Conservation (phyloP, 148 eudicot genomes). For the Silene conica region DNA sequence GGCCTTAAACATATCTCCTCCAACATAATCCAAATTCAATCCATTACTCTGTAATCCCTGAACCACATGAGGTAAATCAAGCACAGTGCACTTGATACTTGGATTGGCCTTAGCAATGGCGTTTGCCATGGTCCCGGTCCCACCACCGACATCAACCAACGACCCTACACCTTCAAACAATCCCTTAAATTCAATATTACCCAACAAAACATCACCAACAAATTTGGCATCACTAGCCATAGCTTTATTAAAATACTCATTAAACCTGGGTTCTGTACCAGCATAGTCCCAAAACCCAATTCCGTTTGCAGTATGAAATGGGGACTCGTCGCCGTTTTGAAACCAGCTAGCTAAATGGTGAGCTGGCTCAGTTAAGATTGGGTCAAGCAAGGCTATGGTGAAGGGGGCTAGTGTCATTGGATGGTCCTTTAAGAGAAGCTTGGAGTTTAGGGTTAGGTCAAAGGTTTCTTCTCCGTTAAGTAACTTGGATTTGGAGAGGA, state of each 20-base stretch:
- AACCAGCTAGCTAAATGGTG: slow-evolving; percentile 26
- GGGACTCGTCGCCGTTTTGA: slow-evolving; percentile 4
- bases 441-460: slow-evolving; percentile 25
- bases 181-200: slow-evolving; percentile 12
- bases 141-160: slow-evolving; percentile 44
- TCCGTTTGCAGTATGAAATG: slow-evolving; percentile 30
- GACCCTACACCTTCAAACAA: slow-evolving; percentile 26
- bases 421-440: slow-evolving; percentile 26
- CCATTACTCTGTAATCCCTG: slow-evolving; percentile 19
- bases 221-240: slow-evolving; percentile 38
- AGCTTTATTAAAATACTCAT: slow-evolving; percentile 22
- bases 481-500: slow-evolving; percentile 5
- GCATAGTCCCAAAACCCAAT: slow-evolving; percentile 23
- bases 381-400: slow-evolving; percentile 17
- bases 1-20: slow-evolving; percentile 38
- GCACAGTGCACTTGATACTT: slow-evolving; percentile 29
- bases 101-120: slow-evolving; percentile 35
- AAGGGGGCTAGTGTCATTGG: slow-evolving; percentile 19
- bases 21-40: slow-evolving; percentile 27
- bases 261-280: not conserved
- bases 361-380: slow-evolving; percentile 16
- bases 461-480: slow-evolving; percentile 10
- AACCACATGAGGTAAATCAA: slow-evolving; percentile 42
- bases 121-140: slow-evolving; percentile 26
- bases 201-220: slow-evolving; percentile 14